Evolutionary conservation across 495 filamentous ascomycete species (phyloP), one percentile per base, ranked within the genome.

Genomic region (Penicillium robsamsonii): DNA sequence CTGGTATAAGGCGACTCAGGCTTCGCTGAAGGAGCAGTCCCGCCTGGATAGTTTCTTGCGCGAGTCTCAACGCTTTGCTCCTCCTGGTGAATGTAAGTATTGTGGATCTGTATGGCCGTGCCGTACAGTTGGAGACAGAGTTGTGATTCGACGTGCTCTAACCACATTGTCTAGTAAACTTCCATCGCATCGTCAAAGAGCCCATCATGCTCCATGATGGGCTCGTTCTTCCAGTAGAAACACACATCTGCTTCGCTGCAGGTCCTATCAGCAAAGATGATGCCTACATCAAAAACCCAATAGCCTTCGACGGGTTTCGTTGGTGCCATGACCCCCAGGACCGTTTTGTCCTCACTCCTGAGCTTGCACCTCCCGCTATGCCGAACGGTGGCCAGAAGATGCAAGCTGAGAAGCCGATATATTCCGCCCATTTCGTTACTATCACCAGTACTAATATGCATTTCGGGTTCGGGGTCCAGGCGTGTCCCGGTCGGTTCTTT

Each of bases 401-500:
- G 22, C 15, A 43, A 24, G 29, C 33, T 4, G 17, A 15, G 1
- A 5, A 44, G n/a, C 15, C 15, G 20, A 33, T 18, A 13, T 31
- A 47, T 6, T 45, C 54, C 10, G 53, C 60, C 0, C 33, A 53
- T n/a, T 68, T 71, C 10, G 66, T 70, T 15, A 53, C 42, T 15
- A 64, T 65, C 25, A 62, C 55, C 20, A 51, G 57, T 0, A 40
- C 60, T 5, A 70, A 66, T 31, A 63, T 73, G 56, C 67, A 74
- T 29, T 75, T 75, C 41, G 70, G 71, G 12, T 67, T 62, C 18
- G 72, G 72, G 12, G 53, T 60, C 2, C 66, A 69, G 47, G 70
- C 71, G 5, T 76, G 83, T 61, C 84, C 84, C 0, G 85, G 84
- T 0, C 71, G 84, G 6, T 83, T 83, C 65, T 84, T 86, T 43